Base-by-base conservation (phyloP, 495 filamentous ascomycete genomes). In the Usnea hakonensis region DNA sequence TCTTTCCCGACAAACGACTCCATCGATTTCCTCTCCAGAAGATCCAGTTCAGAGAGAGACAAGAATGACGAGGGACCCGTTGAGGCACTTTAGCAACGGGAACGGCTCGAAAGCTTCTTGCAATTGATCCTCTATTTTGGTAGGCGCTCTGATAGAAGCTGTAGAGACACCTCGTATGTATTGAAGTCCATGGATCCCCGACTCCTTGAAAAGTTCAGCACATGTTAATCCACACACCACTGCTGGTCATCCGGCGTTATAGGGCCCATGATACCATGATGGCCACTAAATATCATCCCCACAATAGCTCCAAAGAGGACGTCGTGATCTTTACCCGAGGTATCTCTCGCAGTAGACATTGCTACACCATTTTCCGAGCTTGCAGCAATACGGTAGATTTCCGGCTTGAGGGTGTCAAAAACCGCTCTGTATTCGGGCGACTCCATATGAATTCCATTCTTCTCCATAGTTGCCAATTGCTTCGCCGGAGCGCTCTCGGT, bases 221-320 rank as follows among this genome's bases (percentile, higher is more conserved):
- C 1, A 6, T 4, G 8, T 60, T n/a, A 60, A n/a, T 52, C 44
- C 26, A 60, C 23, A 53, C 46, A 60, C 58, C 58, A 60, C 41
- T 28, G 46, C 58, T 60, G 58, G 5, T 16, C 30, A 21, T 36
- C 46, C 2, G n/a, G 5, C 13, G n/a, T 60, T 26, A 1, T 60
- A 35, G 30, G 23, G 9, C 46, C 58, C 46, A 60, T 60, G n/a
- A 30, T 17, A 11, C 23, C 23, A 16, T 50, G 40, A 8, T 40
- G 14, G 5, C 58, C 58, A 40, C 23, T 26, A 43, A 53, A 60
- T 2, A 60, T 26, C 30, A 52, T 17, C 44, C 6, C 2, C 10
- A 60, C 50, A 6, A 40, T 40, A 19, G 41, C 46, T 52, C 28
- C 58, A 40, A 53, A 60, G n/a, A 50, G 32, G 11, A 16, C 11